Conservation (phyloP, 768 basidiomycete species). For the Gymnopilus junonius region DNA sequence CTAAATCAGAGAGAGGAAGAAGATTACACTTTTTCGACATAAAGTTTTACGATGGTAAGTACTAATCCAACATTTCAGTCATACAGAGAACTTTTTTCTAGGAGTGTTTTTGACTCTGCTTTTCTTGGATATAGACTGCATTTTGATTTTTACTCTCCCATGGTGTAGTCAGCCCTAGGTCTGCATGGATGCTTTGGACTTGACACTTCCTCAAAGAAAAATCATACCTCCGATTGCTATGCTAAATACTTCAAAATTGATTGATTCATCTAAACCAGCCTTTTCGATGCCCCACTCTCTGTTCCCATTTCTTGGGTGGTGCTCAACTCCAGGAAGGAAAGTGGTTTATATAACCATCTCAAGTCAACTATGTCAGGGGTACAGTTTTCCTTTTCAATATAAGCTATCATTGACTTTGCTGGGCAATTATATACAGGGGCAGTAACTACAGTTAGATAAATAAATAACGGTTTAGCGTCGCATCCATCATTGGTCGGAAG, state of each 20-base stretch:
- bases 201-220: too few relatives aligned
- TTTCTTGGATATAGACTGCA: background rate
- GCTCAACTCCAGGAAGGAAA: background rate
- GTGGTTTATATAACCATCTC: background rate
- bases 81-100: background rate
- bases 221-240: too few relatives aligned
- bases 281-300: background rate
- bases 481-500: background rate
- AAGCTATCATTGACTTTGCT: background rate
- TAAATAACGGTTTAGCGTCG: background rate
- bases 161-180: background rate
- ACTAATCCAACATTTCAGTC: background rate
- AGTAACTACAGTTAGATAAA: too few relatives aligned
- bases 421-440: too few relatives aligned
- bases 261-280: background rate
- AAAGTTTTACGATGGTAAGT: background rate
- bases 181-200: too few relatives aligned
- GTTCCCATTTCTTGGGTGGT: background rate
- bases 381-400: background rate
- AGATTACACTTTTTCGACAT: background rate
- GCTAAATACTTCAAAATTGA: background rate
- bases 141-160: background rate
- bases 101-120: background rate
- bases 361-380: background rate
- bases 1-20: background rate